Evolutionary conservation across 176 grass and related monocot genomes (phyloP).

Genomic region (Avena atlantica): DNA sequence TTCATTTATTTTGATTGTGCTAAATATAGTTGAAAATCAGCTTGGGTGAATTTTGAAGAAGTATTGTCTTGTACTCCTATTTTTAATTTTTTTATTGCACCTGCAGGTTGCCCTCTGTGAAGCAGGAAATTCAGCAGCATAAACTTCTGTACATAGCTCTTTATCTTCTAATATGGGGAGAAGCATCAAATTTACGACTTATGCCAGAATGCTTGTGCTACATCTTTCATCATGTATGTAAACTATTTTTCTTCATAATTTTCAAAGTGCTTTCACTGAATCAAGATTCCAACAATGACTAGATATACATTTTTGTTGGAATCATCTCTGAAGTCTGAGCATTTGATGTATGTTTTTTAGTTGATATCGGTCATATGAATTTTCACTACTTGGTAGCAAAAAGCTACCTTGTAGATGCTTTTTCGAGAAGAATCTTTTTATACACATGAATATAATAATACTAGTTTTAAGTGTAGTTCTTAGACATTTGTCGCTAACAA

Average conservation of each 20-base stretch:
- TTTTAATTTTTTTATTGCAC: constrained; percentile 36
- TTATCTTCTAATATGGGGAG: constrained; percentile 99
- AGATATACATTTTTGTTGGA: background rate
- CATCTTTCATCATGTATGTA: constrained; percentile 90
- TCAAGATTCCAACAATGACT: constrained; percentile 15
- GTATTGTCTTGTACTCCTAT: constrained; percentile 11
- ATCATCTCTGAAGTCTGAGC: constrained; percentile 18
- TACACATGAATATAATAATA: background rate
- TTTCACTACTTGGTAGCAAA: constrained; percentile 18
- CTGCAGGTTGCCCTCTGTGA: constrained; percentile 89
- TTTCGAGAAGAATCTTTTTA: background rate
- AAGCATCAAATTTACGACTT: constrained; percentile 87
- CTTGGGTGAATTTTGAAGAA: background rate
- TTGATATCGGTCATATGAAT: constrained; percentile 14
- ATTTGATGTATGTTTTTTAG: constrained; percentile 6
- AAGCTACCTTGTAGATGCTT: constrained; percentile 25
- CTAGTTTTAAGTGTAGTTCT: background rate
- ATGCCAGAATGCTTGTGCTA: constrained; percentile 98
- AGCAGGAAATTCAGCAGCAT: constrained; percentile 94
- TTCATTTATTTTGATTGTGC: constrained; percentile 14
- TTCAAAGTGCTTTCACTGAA: background rate
- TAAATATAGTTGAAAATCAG: constrained; percentile 29
- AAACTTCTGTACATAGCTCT: constrained; percentile 95
- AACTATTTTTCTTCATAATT: constrained; percentile 29
- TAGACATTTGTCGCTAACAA: background rate